Percentiles rank a stretch among this genome's conserved stretches.
Conservation (phyloP, 2,329 filamentous ascomycete genomes). For the Botrytis galanthina region DNA sequence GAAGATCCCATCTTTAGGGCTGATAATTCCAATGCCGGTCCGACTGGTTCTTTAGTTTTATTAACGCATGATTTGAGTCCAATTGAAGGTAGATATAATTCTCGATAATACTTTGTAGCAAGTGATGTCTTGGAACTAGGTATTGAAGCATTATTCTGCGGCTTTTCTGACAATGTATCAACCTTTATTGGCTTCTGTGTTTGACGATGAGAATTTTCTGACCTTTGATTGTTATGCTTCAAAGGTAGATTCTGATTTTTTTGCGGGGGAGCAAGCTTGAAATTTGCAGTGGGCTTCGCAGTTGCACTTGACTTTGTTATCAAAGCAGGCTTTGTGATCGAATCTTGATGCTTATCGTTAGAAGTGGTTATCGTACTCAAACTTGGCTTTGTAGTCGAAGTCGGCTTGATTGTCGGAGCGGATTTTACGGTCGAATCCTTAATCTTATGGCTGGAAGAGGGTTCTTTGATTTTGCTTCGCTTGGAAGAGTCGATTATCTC, state of each 20-base stretch:
- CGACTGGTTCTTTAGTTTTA: neutral
- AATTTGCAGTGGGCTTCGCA: neutral
- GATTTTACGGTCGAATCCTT: neutral
- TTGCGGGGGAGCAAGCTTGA: neutral
- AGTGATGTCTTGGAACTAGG: neutral
- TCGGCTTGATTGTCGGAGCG: neutral
- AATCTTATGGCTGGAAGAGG: neutral
- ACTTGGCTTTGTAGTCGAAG: neutral
- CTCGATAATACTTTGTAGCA: constrained; percentile 2
- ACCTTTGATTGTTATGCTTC: neutral
- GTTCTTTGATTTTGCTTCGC: neutral
- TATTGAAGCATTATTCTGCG: neutral
- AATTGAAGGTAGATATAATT: constrained; percentile 11
- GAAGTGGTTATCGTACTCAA: neutral
- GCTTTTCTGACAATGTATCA: neutral
- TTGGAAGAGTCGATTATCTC: neutral
- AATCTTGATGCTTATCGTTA: neutral
- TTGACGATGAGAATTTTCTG: neutral
- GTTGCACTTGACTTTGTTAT: neutral
- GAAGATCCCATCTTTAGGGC: neutral
- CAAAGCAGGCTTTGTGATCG: neutral
- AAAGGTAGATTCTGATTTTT: neutral
- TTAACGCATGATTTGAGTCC: neutral
- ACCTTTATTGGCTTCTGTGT: neutral
- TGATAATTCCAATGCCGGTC: neutral